Percentiles rank a stretch among this genome's conserved stretches.
These are phyloP conservation scores for Huiozyma sinensis DNA, from an alignment of 805 yeast genomes.

Conservation along the genomic window DNA sequence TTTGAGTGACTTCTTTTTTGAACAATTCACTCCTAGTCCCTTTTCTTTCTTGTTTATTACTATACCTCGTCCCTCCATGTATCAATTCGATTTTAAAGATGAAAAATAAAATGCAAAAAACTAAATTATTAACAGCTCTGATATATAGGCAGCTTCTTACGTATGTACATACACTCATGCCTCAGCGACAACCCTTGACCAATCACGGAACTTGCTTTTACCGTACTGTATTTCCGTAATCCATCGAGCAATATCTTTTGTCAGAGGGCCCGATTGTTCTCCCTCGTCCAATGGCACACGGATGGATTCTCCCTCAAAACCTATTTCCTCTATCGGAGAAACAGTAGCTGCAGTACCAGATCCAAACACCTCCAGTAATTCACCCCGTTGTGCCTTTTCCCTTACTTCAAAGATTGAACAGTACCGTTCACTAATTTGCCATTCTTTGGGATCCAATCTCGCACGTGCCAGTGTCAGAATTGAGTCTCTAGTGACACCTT, in stretches of 20 bases:
- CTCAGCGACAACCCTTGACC: conserved; percentile 30
- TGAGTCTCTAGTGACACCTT: conserved; percentile 93
- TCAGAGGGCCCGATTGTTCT: conserved; percentile 65
- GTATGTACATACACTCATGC: neutral
- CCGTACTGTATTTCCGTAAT: conserved; percentile 86
- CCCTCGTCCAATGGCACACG: conserved; percentile 70
- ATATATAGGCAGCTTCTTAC: neutral
- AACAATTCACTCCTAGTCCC: neutral
- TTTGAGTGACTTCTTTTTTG: neutral
- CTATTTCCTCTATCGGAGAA: conserved; percentile 80
- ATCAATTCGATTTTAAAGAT: neutral
- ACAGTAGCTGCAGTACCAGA: conserved; percentile 98
- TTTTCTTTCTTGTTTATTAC: neutral
- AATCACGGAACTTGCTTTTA: conserved; percentile 48
- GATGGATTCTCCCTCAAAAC: conserved; percentile 63
- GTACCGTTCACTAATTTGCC: conserved; percentile 77
- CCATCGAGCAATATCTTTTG: conserved; percentile 73
- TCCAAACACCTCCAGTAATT: conserved; percentile 88
- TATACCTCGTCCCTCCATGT: neutral
- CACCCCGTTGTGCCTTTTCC: conserved; percentile 66
- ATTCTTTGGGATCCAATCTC: conserved; percentile 59
- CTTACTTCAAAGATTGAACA: conserved; percentile 70
- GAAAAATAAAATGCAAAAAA: neutral
- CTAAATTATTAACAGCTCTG: neutral
- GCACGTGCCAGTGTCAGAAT: conserved; percentile 65